phyloP scores from a whole-genome alignment of 2,329 filamentous ascomycete species.

The Botrytis deweyae region DNA sequence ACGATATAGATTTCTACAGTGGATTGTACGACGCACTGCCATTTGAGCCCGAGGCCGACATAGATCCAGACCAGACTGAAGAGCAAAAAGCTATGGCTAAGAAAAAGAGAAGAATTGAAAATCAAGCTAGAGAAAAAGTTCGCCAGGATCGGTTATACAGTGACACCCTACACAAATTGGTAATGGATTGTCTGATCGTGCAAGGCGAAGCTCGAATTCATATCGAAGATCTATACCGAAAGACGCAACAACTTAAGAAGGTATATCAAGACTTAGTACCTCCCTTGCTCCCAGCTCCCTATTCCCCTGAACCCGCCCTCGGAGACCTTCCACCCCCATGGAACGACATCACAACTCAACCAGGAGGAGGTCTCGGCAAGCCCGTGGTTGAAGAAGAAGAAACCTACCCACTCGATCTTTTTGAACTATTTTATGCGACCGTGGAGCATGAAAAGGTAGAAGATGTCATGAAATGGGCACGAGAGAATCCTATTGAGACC shows the following conservation, averaged over 20 bases:
- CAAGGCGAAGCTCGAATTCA: slow-evolving; percentile 2
- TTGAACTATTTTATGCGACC: neutral
- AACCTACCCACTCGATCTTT: neutral
- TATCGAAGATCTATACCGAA: neutral
- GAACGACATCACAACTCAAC: neutral
- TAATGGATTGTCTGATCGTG: slow-evolving; percentile 13
- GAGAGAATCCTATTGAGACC: neutral
- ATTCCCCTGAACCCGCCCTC: neutral
- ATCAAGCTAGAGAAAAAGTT: neutral
- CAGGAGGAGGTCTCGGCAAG: neutral
- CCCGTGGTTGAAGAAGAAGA: neutral
- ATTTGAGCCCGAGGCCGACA: neutral
- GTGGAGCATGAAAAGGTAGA: neutral
- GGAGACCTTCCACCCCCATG: neutral
- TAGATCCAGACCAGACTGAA: neutral
- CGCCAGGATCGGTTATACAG: neutral
- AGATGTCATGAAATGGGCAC: neutral
- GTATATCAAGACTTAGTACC: neutral
- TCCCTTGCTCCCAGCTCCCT: neutral
- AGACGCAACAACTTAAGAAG: neutral
- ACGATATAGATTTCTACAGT: slow-evolving; percentile 1
- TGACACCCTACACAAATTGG: neutral
- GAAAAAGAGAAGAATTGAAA: neutral
- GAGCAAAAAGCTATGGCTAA: neutral
- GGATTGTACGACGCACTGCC: neutral